Evolutionary conservation across 2,329 filamentous ascomycete species (phyloP), one percentile per base, ranked within the genome.

Genomic region (Aspergillus ruber): DNA sequence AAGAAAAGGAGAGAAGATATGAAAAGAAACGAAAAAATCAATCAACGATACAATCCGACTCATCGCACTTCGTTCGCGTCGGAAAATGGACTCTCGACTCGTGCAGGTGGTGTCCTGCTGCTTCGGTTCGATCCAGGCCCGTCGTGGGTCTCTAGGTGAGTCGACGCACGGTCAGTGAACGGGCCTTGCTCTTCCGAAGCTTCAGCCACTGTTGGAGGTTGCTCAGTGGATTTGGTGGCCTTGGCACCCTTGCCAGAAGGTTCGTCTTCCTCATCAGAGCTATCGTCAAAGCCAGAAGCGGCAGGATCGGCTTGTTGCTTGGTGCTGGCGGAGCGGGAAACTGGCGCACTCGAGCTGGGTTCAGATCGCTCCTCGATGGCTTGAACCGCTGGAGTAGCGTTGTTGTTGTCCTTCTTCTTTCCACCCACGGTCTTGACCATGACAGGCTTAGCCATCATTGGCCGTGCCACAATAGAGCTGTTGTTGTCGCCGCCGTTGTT

Each of bases 381-480:
- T 45, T 52, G 53, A 23, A 50, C 50, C 9, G 51, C 40, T 15
- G 53, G 17, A 21, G 42, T 46, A 33, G 44, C 32, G 51, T 56
- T 57, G 23, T 62, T 55, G 50, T 66, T 64, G 50, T 66, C 63
- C 39, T 62, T 62, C 48, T 65, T 65, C 49, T 61, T 66, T 27
- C 60, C 50, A 6, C 36, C 36, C 36, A 39, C 15, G 44, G 65
- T 67, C 46, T 66, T 71, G 29, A 74, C 68, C 57, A 74, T 72
- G 23, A 74, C 71, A 1, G 72, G 72, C 41, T 69, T 67, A 8
- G 72, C 71, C 9, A 64, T 67, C 8, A 72, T 66, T 20, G 66
- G 66, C 20, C 71, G 68, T 2, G 71, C 72, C 13, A 74, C 69
- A 43, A 74, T 72, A 0, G 71, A 72, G 48, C 68, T 70, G 44